Conservation (phyloP, 768 basidiomycete species). For the Amanita subjunquillea region DNA sequence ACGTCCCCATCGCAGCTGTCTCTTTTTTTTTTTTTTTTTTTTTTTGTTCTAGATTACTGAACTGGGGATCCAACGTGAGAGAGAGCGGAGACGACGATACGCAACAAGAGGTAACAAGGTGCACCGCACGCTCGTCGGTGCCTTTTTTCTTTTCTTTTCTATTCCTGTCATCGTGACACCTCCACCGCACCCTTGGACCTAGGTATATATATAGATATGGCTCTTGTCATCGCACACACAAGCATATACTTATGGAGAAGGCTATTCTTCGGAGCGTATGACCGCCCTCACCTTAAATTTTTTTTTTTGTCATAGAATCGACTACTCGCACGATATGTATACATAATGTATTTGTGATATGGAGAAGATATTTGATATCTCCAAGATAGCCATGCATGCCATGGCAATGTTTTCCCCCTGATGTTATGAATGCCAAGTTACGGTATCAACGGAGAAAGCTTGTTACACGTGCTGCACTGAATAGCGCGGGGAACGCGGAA, state of each 20-base stretch:
- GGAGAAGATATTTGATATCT: neutral
- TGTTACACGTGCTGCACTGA: neutral
- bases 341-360: too few species aligned
- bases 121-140: neutral
- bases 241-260: too few species aligned
- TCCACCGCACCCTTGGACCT: neutral
- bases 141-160: neutral
- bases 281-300: too few species aligned
- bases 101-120: too few species aligned
- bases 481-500: neutral
- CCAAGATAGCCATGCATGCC: neutral
- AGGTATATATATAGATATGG: neutral
- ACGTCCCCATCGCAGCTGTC: neutral
- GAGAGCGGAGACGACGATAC: too few species aligned
- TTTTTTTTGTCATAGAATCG: too few species aligned
- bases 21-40: neutral
- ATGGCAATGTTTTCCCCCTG: neutral
- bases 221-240: too few species aligned
- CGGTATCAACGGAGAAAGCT: neutral
- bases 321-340: too few species aligned
- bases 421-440: neutral
- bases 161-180: neutral
- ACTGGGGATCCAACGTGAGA: too few species aligned
- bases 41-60: neutral
- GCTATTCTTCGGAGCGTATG: too few species aligned